phyloP scores from a whole-genome alignment of 108 stramenopile species.

The Pseudonitzschia multiseries region DNA sequence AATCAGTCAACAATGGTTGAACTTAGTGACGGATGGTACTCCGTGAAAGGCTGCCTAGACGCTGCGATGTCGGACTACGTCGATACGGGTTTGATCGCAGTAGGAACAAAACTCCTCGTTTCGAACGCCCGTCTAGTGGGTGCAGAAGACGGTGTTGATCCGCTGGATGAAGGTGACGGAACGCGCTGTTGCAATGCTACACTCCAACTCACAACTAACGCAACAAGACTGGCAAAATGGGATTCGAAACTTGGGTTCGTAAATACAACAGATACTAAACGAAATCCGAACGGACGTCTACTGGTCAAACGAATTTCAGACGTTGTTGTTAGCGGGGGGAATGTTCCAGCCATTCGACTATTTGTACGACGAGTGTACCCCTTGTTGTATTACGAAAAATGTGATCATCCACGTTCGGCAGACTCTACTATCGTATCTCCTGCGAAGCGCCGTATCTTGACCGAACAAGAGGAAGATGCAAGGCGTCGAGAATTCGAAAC shows the following conservation, averaged over 20 bases:
- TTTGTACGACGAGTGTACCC: slow-evolving; percentile 71
- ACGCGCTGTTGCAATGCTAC: slow-evolving; percentile 30
- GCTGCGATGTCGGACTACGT: slow-evolving; percentile 39
- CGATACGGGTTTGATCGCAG: slow-evolving; percentile 42
- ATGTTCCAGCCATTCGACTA: slow-evolving; percentile 62
- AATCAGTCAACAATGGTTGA: slow-evolving; percentile 34
- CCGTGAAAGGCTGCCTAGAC: slow-evolving; percentile 62
- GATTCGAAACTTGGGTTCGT: slow-evolving; percentile 81
- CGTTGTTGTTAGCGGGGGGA: slow-evolving; percentile 63
- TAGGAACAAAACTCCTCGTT: slow-evolving; percentile 76
- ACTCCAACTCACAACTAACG: slow-evolving; percentile 61
- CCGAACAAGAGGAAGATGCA: slow-evolving; percentile 63
- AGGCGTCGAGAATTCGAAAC: slow-evolving; percentile 46
- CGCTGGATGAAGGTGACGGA: slow-evolving; percentile 61
- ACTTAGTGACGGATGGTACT: slow-evolving; percentile 88
- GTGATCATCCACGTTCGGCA: slow-evolving; percentile 3
- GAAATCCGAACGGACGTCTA: background rate
- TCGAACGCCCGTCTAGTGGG: slow-evolving; percentile 63
- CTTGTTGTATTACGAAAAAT: slow-evolving; percentile 57
- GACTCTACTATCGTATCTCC: background rate
- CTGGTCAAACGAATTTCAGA: slow-evolving; percentile 59
- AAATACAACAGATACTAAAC: background rate
- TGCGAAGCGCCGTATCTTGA: slow-evolving; percentile 31
- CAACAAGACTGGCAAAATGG: slow-evolving; percentile 77
- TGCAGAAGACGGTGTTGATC: slow-evolving; percentile 80